Conservation (phyloP, 257 asterid genomes). For the Leonotis leonurus region DNA sequence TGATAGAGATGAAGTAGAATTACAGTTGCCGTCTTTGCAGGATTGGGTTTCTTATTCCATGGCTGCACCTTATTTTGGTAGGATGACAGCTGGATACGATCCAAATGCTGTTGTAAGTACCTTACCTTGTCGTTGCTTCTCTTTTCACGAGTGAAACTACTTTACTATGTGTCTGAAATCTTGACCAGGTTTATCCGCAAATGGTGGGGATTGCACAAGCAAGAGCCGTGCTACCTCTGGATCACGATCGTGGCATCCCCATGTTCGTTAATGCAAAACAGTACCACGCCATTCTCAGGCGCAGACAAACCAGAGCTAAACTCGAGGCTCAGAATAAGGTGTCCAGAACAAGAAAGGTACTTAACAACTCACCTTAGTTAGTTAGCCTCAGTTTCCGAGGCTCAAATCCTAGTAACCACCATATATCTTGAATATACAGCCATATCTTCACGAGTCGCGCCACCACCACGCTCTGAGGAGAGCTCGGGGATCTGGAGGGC, state of each 20-base stretch:
- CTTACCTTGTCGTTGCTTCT: neutral
- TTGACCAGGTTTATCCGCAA: conserved; percentile 58
- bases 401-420: neutral
- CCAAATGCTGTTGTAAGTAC: conserved; percentile 47
- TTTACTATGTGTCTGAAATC: neutral
- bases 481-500: conserved; percentile 66
- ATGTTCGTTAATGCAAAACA: conserved; percentile 73
- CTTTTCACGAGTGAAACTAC: neutral
- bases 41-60: conserved; percentile 39
- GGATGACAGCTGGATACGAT: conserved; percentile 40
- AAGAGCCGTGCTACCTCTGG: conserved; percentile 54
- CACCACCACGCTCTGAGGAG: conserved; percentile 62
- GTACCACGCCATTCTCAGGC: conserved; percentile 67
- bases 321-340: conserved; percentile 59
- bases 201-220: conserved; percentile 41
- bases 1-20: neutral
- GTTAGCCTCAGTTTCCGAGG: neutral
- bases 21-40: conserved; percentile 30
- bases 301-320: conserved; percentile 67
- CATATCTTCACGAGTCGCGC: conserved; percentile 65
- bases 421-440: conserved; percentile 24
- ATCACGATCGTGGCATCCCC: conserved; percentile 46
- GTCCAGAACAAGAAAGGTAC: conserved; percentile 54
- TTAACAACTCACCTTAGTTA: neutral
- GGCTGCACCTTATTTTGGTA: conserved; percentile 43